phyloP scores from a whole-genome alignment of 1,139 yeast genomes.

The Debaryomyces udenii region DNA sequence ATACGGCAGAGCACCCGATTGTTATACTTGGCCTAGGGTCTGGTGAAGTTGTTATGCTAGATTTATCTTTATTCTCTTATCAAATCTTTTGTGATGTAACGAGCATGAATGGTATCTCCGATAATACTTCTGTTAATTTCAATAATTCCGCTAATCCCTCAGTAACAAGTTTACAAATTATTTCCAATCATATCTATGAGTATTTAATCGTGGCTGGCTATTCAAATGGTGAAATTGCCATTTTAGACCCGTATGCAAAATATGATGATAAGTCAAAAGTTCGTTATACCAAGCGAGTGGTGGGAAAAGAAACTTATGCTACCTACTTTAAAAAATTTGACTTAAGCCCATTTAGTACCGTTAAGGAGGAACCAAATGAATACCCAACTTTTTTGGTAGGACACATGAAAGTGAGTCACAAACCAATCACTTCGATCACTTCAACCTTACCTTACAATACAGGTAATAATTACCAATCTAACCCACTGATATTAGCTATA shows the following conservation, averaged over 20 bases:
- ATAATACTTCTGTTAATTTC: conserved; percentile 15
- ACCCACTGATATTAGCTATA: conserved; percentile 57
- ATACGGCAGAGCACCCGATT: conserved; percentile 25
- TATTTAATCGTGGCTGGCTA: conserved; percentile 41
- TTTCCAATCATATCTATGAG: conserved; percentile 34
- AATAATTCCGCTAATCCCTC: conserved; percentile 18
- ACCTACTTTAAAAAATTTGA: conserved; percentile 47
- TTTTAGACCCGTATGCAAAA: conserved; percentile 34
- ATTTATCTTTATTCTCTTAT: conserved; percentile 31
- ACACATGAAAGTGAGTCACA: conserved; percentile 62
- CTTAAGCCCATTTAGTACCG: conserved; percentile 30
- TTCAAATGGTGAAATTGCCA: conserved; percentile 45
- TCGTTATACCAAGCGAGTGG: conserved; percentile 31
- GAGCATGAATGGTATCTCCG: conserved; percentile 14
- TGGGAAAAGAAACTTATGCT: conserved; percentile 36
- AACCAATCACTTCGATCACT: conserved; percentile 47
- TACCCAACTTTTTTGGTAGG: conserved; percentile 37
- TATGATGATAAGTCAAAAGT: conserved; percentile 14
- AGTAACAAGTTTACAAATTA: conserved; percentile 39
- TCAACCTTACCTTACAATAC: conserved; percentile 26
- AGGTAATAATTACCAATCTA: conserved; percentile 25
- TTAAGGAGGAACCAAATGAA: conserved; percentile 11
- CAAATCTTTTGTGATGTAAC: conserved; percentile 31
- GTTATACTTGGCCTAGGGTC: conserved; percentile 41
- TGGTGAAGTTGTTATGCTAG: conserved; percentile 37